Percentiles rank a stretch among this genome's conserved stretches.
Conservation (phyloP, 2,329 filamentous ascomycete species). For the Colletotrichum chlorophyti region DNA sequence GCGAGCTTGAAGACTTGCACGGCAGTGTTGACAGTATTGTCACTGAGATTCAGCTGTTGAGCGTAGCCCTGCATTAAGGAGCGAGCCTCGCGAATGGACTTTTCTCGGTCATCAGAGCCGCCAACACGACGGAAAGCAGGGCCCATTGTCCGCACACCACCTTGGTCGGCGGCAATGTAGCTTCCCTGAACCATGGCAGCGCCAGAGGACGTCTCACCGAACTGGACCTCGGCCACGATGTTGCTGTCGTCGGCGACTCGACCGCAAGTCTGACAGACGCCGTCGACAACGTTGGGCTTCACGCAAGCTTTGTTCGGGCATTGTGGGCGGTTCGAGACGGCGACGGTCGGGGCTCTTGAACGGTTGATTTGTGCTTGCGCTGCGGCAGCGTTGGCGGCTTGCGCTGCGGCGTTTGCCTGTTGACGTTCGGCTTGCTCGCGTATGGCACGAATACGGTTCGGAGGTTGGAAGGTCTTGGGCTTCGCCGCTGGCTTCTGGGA, state of each 20-base stretch:
- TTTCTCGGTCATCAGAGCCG: constrained; percentile 64
- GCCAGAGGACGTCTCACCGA: constrained; percentile 85
- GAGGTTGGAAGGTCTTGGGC: constrained; percentile 50
- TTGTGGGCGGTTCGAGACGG: constrained; percentile 45
- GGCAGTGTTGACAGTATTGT: constrained; percentile 66
- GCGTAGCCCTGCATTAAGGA: constrained; percentile 69
- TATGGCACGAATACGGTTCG: constrained; percentile 58
- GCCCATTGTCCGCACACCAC: constrained; percentile 73
- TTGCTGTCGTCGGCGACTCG: constrained; percentile 83
- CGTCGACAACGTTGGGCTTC: constrained; percentile 68
- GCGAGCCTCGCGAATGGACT: constrained; percentile 64
- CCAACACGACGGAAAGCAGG: constrained; percentile 67
- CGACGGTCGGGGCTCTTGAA: constrained; percentile 38
- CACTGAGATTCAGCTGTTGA: constrained; percentile 64
- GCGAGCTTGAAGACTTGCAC: constrained; percentile 80
- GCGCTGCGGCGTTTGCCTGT: constrained; percentile 41
- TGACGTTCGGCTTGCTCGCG: constrained; percentile 57
- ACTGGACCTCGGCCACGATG: constrained; percentile 90
- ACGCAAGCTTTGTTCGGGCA: constrained; percentile 67
- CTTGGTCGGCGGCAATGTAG: constrained; percentile 85
- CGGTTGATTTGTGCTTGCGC: constrained; percentile 19
- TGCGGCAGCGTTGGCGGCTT: constrained; percentile 32
- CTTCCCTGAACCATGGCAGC: constrained; percentile 91
- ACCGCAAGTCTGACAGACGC: constrained; percentile 84
- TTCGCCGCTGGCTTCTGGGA: constrained; percentile 34